phyloP scores from a whole-genome alignment of 768 basidiomycete species.

The Phylloporus arenicola region DNA sequence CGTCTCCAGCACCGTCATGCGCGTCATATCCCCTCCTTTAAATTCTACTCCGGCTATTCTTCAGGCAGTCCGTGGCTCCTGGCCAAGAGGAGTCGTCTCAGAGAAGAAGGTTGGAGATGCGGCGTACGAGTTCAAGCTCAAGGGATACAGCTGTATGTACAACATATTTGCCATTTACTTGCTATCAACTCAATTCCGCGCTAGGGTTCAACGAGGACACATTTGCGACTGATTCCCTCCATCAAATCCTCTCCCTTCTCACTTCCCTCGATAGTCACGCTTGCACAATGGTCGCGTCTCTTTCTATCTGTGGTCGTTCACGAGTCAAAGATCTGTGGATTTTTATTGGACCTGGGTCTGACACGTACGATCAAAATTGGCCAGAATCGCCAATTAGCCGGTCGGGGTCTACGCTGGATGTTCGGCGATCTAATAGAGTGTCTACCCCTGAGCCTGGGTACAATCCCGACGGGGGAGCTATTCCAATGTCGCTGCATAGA shows the following conservation, averaged over 20 bases:
- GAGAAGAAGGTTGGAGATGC: conserved; percentile 72
- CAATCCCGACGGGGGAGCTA: conserved; percentile 19
- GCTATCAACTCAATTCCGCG: conserved; percentile 15
- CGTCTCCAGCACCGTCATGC: conserved; percentile 57
- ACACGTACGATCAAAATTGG: conserved; percentile 27
- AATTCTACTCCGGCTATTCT: conserved; percentile 74
- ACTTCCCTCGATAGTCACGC: conserved; percentile 62
- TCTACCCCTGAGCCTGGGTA: conserved; percentile 28
- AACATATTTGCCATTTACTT: conserved; percentile 9
- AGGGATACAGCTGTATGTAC: conserved; percentile 70
- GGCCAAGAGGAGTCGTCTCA: conserved; percentile 74
- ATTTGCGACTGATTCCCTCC: conserved; percentile 67
- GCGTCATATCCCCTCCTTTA: conserved; percentile 73
- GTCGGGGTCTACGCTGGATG: conserved; percentile 32
- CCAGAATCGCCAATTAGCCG: conserved; percentile 34
- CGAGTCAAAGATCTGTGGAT: conserved; percentile 76
- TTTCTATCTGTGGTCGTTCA: conserved; percentile 68
- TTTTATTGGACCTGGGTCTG: conserved; percentile 53
- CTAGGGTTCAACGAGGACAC: conserved; percentile 77
- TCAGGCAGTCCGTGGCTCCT: conserved; percentile 70
- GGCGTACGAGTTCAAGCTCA: conserved; percentile 75
- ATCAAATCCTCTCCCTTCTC: conserved; percentile 63
- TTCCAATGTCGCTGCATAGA: conserved; percentile 28
- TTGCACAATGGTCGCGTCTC: conserved; percentile 62
- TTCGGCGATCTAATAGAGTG: conserved; percentile 30